These are phyloP conservation scores for Chytriomyces sp. DNA, from an alignment of 192 early-diverging fungal genomes.

Conservation along the genomic window DNA sequence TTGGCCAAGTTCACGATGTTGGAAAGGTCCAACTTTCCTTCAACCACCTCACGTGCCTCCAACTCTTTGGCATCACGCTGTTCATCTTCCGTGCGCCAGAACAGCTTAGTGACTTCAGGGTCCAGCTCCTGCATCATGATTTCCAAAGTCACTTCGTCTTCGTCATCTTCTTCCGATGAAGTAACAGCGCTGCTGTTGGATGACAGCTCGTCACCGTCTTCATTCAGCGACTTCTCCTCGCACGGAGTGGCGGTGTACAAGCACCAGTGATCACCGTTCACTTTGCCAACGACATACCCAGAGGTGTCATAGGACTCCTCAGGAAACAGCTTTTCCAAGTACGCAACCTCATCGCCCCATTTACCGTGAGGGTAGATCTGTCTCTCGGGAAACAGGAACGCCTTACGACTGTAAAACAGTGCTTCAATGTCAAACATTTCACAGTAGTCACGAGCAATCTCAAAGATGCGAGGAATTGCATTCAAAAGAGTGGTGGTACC, in stretches of 20 bases:
- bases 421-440: constrained; percentile 73
- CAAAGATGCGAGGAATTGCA: constrained; percentile 84
- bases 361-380: constrained; percentile 86
- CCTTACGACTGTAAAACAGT: constrained; percentile 94
- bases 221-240: constrained; percentile 50
- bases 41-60: constrained; percentile 41
- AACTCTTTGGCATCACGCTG: constrained; percentile 68
- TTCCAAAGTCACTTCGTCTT: constrained; percentile 92
- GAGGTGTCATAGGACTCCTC: constrained; percentile 55
- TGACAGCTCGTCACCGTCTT: constrained; percentile 46
- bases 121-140: constrained; percentile 95
- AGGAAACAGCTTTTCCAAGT: constrained; percentile 59
- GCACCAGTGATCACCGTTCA: constrained; percentile 97
- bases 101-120: constrained; percentile 75
- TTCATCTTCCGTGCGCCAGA: constrained; percentile 69
- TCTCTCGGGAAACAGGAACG: constrained; percentile 93
- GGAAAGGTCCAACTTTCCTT: constrained; percentile 44
- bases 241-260: constrained; percentile 82
- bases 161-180: constrained; percentile 41
- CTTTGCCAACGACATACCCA: constrained; percentile 91
- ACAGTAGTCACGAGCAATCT: constrained; percentile 74
- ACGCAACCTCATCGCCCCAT: constrained; percentile 84
- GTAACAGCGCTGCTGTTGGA: constrained; percentile 24
- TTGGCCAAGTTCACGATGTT: constrained; percentile 14
- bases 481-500: constrained; percentile 93